A percentile compares a stretch with the other conserved stretches of the same genome.
Conservation (phyloP, 106 monocot genomes). For the Narthecium ossifragum region DNA sequence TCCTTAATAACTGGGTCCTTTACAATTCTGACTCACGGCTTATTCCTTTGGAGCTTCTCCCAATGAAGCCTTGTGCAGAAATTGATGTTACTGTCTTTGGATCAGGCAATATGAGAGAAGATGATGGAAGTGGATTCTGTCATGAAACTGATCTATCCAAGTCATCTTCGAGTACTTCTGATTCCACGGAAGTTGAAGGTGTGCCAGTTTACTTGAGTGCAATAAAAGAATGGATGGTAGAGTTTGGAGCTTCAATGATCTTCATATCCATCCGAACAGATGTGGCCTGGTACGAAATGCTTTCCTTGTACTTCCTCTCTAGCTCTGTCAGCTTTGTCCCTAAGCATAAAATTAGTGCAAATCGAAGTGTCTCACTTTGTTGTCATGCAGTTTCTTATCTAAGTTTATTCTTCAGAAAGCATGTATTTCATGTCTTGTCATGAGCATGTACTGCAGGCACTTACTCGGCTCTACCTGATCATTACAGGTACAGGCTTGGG, state of each 20-base stretch:
- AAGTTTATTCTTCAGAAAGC: too few relatives aligned
- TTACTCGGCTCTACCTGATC: too few relatives aligned
- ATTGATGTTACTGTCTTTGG: slow-evolving; percentile 83
- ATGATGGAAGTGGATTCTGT: slow-evolving; percentile 88
- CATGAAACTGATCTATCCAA: slow-evolving; percentile 29
- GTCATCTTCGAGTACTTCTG: slow-evolving; percentile 43
- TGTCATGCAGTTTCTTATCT: too few relatives aligned
- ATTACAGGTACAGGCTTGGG: slow-evolving; percentile 87
- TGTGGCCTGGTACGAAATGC: slow-evolving; percentile 65
- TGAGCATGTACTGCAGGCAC: too few relatives aligned
- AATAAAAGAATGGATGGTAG: slow-evolving; percentile 97
- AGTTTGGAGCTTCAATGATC: slow-evolving; percentile 91
- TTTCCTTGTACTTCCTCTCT: not conserved
- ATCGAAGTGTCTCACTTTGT: too few relatives aligned
- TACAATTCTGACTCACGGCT: slow-evolving; percentile 95
- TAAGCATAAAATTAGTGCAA: too few relatives aligned
- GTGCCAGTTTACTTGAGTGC: slow-evolving; percentile 83
- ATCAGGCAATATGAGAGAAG: slow-evolving; percentile 86
- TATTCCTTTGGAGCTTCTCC: slow-evolving; percentile 85
- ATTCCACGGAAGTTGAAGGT: slow-evolving; percentile 42
- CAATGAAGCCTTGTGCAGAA: slow-evolving; percentile 91
- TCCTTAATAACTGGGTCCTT: slow-evolving; percentile 82
- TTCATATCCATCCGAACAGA: slow-evolving; percentile 90
- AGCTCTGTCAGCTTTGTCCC: not conserved
- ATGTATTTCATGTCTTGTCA: too few relatives aligned